Base-by-base conservation (phyloP, 495 filamentous ascomycete genomes). In the Bathelium albidoporum region DNA sequence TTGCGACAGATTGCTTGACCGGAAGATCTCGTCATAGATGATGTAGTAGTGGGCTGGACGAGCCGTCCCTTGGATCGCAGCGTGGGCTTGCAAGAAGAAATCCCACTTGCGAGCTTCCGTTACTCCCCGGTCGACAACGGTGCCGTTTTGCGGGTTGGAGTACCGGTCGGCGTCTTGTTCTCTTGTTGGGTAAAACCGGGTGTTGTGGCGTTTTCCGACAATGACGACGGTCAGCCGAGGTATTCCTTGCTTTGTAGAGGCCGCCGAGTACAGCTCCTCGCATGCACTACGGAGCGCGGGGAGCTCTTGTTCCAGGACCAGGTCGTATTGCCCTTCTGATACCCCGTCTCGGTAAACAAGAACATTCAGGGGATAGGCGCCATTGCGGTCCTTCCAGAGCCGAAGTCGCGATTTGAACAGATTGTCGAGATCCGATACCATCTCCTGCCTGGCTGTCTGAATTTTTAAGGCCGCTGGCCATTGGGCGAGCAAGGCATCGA, bases 31-130 rank as follows among this genome's bases (percentile, higher is more conserved):
- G 61, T 70, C 68, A 2, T 32, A 31, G 2, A 70, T 31, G 1
- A 63, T 43, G 63, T 65, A 63, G 62, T 71, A 71, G 69, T 71
- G 69, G 7, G 64, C 69, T 24, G 69, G 49, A 2, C 62, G 58
- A 2, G 45, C 69, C 16, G 69, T 71, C 31, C 69, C 69, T 26
- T 62, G 28, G 45, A 71, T 52, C 20, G 66, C 53, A 26, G 55
- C 9, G 64, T 71, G 69, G 55, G 64, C 64, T 59, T 71, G 69
- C n/a, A 71, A 60, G 62, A 62, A 71, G 62, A 71, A 71, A 61
- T 70, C 66, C 26, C 62, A 26, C 36, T 32, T 24, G 32, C 32
- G 26, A 2, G 66, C 61, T n/a, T 61, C 41, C n/a, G 66, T 69
- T 61, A 71, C 62, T 22, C 45, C 58, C 1, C 45, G 14, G 14